These are phyloP conservation scores for Hypomontagnella monticulosa DNA, from an alignment of 495 filamentous ascomycete genomes.

Conservation along the genomic window DNA sequence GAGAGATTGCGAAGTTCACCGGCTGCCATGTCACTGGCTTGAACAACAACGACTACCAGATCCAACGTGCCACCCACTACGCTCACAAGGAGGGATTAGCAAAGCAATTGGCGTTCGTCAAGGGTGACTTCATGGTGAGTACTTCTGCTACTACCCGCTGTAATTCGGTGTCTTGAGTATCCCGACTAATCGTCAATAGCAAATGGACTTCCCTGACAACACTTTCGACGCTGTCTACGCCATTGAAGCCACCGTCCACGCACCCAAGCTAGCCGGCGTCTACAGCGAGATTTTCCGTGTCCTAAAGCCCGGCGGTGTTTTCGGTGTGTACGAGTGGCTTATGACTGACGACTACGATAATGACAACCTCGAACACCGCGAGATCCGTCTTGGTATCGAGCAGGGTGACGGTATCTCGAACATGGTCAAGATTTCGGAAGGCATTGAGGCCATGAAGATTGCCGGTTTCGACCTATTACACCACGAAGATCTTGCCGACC, in stretches of 20 bases:
- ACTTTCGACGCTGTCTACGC: slow-evolving; percentile 96
- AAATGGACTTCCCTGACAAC: slow-evolving; percentile 96
- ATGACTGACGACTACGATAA: slow-evolving; percentile 98
- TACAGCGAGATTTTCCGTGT: slow-evolving; percentile 95
- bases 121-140: slow-evolving; percentile 96
- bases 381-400: slow-evolving; percentile 94
- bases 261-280: slow-evolving; percentile 91
- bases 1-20: slow-evolving; percentile 96
- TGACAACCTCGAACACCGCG: slow-evolving; percentile 83
- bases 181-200: slow-evolving; percentile 56
- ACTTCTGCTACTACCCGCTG: neutral
- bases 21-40: slow-evolving; percentile 88
- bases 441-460: slow-evolving; percentile 82
- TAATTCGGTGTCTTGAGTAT: neutral
- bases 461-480: slow-evolving; percentile 88
- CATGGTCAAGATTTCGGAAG: slow-evolving; percentile 93
- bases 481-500: slow-evolving; percentile 90
- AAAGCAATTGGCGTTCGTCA: slow-evolving; percentile 85
- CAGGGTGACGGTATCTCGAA: slow-evolving; percentile 97
- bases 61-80: slow-evolving; percentile 90
- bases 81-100: slow-evolving; percentile 82
- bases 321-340: slow-evolving; percentile 99
- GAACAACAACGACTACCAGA: slow-evolving; percentile 99
- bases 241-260: slow-evolving; percentile 97
- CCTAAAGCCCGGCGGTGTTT: slow-evolving; percentile 93